phyloP scores from a whole-genome alignment of 2,329 filamentous ascomycete genomes.

The Cercospora zeae-maydis region DNA sequence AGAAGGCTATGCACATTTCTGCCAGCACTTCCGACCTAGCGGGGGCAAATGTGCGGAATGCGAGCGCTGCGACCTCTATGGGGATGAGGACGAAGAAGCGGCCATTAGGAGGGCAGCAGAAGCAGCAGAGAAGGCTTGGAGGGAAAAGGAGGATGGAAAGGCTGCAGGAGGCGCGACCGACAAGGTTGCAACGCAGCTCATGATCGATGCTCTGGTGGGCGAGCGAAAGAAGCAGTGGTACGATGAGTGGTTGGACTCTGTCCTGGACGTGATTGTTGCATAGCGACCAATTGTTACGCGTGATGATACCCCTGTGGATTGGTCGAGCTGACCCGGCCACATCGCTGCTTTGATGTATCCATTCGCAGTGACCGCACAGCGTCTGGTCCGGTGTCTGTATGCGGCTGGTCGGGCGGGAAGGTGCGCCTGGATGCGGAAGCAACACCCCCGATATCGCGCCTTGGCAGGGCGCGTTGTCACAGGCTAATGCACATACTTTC shows the following conservation, averaged over 20 bases:
- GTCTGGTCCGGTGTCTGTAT: background rate
- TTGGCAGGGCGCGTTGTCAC: slow-evolving; percentile 2
- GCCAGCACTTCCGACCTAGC: slow-evolving; percentile 86
- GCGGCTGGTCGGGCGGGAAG: background rate
- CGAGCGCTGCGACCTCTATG: slow-evolving; percentile 54
- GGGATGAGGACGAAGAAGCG: slow-evolving; percentile 47
- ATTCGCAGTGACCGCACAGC: background rate
- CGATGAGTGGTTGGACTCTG: slow-evolving; percentile 21
- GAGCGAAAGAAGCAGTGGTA: slow-evolving; percentile 21
- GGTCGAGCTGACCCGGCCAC: background rate
- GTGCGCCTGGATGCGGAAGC: background rate
- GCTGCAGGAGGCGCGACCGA: slow-evolving; percentile 24
- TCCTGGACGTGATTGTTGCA: slow-evolving; percentile 21
- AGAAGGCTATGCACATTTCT: slow-evolving; percentile 90
- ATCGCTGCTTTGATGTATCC: background rate
- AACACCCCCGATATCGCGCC: slow-evolving; percentile 1
- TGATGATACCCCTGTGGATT: background rate
- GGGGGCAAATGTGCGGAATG: slow-evolving; percentile 75
- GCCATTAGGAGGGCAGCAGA: slow-evolving; percentile 42
- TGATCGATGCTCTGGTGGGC: slow-evolving; percentile 23
- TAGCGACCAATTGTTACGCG: background rate
- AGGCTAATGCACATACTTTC: slow-evolving; percentile 1
- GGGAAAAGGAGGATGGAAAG: slow-evolving; percentile 38
- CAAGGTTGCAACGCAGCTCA: slow-evolving; percentile 10
- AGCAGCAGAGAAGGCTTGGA: slow-evolving; percentile 46